Conservation (phyloP, 352 stramenopile genomes). For the Phytophthora podocarpi region DNA sequence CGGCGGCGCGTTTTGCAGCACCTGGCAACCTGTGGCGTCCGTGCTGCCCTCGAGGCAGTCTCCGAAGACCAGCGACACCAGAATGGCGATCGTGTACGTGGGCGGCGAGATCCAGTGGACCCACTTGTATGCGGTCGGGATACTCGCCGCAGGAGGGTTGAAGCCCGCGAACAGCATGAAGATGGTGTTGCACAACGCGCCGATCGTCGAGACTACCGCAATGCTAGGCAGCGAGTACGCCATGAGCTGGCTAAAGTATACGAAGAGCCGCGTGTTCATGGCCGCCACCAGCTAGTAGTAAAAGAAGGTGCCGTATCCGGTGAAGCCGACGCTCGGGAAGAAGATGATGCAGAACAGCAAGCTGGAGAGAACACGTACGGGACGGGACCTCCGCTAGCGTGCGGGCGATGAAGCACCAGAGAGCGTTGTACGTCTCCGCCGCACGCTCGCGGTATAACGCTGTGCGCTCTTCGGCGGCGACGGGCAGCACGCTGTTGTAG, state of each 20-base stretch:
- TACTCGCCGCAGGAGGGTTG: slow-evolving; percentile 52
- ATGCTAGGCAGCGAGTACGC: slow-evolving; percentile 51
- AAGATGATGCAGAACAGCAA: slow-evolving; percentile 58
- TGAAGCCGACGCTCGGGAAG: slow-evolving; percentile 63
- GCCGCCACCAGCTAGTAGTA: slow-evolving; percentile 60
- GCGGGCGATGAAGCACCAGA: slow-evolving; percentile 80
- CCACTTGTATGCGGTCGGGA: slow-evolving; percentile 62
- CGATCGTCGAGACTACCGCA: slow-evolving; percentile 40
- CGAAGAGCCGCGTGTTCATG: slow-evolving; percentile 53
- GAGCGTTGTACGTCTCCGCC: slow-evolving; percentile 88
- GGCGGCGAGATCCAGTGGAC: slow-evolving; percentile 49
- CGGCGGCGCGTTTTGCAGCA: slow-evolving; percentile 30
- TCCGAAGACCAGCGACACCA: slow-evolving; percentile 10
- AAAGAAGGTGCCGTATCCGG: slow-evolving; percentile 42
- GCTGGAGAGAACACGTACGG: too few species aligned
- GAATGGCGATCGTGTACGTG: slow-evolving; percentile 9
- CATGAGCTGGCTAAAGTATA: slow-evolving; percentile 56
- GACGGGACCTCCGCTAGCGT: slow-evolving; percentile 81
- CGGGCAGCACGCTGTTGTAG: slow-evolving; percentile 77
- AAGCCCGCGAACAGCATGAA: slow-evolving; percentile 65
- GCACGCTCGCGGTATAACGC: slow-evolving; percentile 94
- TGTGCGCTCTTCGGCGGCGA: slow-evolving; percentile 84
- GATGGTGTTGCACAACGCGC: slow-evolving; percentile 50
- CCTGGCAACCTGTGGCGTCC: slow-evolving; percentile 3
- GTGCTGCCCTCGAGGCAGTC: too few species aligned